phyloP scores from a whole-genome alignment of 176 grass and related monocot genomes.

The Avena atlantica region DNA sequence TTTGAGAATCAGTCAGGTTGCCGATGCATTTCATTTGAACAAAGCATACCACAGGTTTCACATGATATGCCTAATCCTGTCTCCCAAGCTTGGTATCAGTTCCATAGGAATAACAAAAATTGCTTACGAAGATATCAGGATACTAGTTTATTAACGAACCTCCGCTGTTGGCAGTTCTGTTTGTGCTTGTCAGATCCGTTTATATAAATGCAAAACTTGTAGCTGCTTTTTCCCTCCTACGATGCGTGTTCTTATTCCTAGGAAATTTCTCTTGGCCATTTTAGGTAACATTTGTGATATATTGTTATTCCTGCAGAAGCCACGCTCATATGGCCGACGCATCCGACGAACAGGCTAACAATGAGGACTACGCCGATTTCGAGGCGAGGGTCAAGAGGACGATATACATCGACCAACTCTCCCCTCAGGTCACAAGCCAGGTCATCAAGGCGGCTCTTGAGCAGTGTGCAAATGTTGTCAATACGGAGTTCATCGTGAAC shows the following conservation, averaged over 20 bases:
- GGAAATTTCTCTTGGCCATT: background rate
- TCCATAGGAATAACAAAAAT: too few species aligned
- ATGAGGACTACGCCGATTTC: constrained; percentile 54
- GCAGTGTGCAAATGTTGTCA: constrained; percentile 58
- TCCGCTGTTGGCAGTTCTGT: background rate
- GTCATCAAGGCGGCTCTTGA: constrained; percentile 67
- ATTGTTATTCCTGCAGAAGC: background rate
- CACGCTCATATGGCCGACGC: constrained; percentile 36
- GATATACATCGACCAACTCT: constrained; percentile 65
- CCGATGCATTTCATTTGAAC: too few species aligned
- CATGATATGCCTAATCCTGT: too few species aligned
- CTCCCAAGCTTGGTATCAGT: too few species aligned
- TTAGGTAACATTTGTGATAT: background rate
- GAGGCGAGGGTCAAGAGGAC: constrained; percentile 56
- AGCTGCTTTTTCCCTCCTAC: background rate
- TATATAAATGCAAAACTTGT: background rate
- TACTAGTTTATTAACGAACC: too few species aligned
- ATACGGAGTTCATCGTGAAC: constrained; percentile 69
- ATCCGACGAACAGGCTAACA: constrained; percentile 34
- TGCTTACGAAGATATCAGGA: too few species aligned
- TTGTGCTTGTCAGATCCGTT: background rate
- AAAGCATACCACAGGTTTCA: too few species aligned
- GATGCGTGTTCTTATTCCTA: background rate
- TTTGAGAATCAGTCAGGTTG: background rate
- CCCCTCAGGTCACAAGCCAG: constrained; percentile 47